These are phyloP conservation scores for Penicillium frequentans DNA, from an alignment of 2,329 filamentous ascomycete genomes.

Conservation along the genomic window DNA sequence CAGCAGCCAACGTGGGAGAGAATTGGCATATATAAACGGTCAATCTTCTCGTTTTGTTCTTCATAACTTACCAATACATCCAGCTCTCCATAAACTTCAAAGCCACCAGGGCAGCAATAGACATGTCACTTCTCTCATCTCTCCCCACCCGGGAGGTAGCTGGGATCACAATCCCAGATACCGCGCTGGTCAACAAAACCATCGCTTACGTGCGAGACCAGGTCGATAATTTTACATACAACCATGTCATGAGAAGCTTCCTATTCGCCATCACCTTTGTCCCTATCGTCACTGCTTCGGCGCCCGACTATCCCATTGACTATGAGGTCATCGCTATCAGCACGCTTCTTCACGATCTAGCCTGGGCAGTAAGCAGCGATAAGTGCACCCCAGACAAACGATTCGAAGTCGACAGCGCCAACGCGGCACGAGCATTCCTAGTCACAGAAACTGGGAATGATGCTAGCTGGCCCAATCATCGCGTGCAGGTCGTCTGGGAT, in stretches of 20 bases:
- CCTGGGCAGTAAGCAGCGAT: slow-evolving; percentile 39
- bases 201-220: not conserved
- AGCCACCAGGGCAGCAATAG: not conserved
- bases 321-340: slow-evolving; percentile 4
- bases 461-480: slow-evolving; percentile 38
- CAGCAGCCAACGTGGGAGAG: not conserved
- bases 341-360: slow-evolving; percentile 25
- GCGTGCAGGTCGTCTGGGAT: slow-evolving; percentile 52
- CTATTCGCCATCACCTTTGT: not conserved
- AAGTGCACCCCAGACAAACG: slow-evolving; percentile 46
- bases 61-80: not conserved
- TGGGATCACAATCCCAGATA: not conserved
- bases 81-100: no score
- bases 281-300: not conserved
- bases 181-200: not conserved
- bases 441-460: slow-evolving; percentile 7
- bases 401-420: slow-evolving; percentile 54
- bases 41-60: not conserved
- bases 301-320: not conserved
- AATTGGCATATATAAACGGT: not conserved
- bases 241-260: not conserved
- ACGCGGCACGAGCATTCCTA: slow-evolving; percentile 46
- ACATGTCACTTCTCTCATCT: not conserved
- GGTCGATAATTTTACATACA: not conserved
- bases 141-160: not conserved